Evolutionary conservation across 208 protist genomes (phyloP).

Genomic region (Crithidia expoeki): DNA sequence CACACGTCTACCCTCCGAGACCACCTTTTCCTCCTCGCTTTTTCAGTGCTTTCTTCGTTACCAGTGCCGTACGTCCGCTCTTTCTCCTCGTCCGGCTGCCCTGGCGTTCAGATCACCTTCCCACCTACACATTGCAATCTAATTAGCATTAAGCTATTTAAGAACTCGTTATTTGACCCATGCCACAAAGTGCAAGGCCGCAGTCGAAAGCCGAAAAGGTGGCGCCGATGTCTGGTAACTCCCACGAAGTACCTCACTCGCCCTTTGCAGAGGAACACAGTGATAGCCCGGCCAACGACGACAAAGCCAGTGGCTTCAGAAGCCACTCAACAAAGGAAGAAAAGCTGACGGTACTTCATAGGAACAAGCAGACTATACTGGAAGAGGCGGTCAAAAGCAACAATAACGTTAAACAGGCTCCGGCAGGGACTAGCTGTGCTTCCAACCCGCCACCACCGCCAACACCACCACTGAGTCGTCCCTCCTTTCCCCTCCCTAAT

Average conservation of each 20-base stretch:
- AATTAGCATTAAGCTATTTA: too few relatives aligned
- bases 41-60: too few relatives aligned
- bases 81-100: too few relatives aligned
- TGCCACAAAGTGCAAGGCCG: not conserved
- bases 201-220: not conserved
- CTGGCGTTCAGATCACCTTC: too few relatives aligned
- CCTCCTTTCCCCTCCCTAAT: conserved; percentile 5
- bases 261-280: not conserved
- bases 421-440: not conserved
- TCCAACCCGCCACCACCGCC: too few relatives aligned
- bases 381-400: not conserved
- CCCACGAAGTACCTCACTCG: not conserved
- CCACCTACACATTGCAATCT: too few relatives aligned
- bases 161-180: too few relatives aligned
- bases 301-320: not conserved
- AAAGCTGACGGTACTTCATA: not conserved
- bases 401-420: not conserved
- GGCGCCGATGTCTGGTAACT: not conserved
- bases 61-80: too few relatives aligned
- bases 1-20: too few relatives aligned
- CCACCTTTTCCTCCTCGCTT: too few relatives aligned
- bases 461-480: not conserved
- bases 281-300: conserved; percentile 1
- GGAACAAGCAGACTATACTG: not conserved
- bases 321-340: not conserved